Percentiles rank a stretch among this genome's conserved stretches.
Conservation (phyloP, 2,329 filamentous ascomycete genomes). For the Monosporascus sp. region DNA sequence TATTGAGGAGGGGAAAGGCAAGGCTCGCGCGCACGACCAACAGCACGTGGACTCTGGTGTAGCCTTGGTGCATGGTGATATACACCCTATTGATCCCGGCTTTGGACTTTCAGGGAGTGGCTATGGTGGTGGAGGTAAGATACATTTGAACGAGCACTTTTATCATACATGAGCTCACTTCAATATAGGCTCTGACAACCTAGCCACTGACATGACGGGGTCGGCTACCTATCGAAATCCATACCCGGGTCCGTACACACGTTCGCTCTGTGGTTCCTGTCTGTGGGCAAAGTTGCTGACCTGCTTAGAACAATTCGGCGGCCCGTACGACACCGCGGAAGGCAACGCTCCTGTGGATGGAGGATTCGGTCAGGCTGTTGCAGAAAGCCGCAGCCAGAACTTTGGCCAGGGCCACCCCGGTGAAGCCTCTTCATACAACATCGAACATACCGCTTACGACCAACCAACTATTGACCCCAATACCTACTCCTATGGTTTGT, state of each 20-base stretch:
- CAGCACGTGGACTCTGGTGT: conserved; percentile 5
- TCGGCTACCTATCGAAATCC: not conserved
- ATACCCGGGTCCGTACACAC: not conserved
- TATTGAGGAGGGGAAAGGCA: conserved; percentile 18
- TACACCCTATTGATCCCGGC: conserved; percentile 1
- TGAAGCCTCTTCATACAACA: conserved; percentile 10
- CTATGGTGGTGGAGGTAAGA: not conserved
- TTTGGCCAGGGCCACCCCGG: conserved; percentile 13
- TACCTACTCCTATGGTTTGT: conserved; percentile 19
- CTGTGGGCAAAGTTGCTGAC: not conserved
- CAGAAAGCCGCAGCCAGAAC: conserved; percentile 11
- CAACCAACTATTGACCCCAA: conserved; percentile 13
- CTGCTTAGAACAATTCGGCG: not conserved
- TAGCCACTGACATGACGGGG: not conserved
- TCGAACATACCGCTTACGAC: conserved; percentile 2
- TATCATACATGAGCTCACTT: not conserved
- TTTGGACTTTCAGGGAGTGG: not conserved
- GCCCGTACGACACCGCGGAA: conserved; percentile 10
- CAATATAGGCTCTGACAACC: not conserved
- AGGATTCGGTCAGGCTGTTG: conserved; percentile 17
- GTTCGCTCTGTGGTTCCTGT: not conserved
- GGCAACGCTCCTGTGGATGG: conserved; percentile 3
- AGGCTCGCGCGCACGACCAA: conserved; percentile 4
- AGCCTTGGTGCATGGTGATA: conserved; percentile 1
- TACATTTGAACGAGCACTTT: not conserved